These are phyloP conservation scores for Climacium dendroides DNA, from an alignment of 225 moss, liverwort and hornwort genomes.

Conservation along the genomic window DNA sequence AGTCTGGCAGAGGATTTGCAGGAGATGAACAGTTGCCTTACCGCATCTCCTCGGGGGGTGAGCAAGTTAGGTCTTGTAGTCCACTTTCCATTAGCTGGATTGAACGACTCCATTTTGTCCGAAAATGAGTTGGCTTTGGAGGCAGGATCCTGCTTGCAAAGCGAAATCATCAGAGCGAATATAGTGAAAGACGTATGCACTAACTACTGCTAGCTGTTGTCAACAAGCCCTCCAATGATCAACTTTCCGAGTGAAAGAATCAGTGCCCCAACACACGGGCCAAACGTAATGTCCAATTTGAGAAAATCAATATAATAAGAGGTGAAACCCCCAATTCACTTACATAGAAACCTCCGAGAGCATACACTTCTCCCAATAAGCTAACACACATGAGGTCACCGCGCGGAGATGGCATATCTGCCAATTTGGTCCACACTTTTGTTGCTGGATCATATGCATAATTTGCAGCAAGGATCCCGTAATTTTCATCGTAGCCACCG, in stretches of 20 bases:
- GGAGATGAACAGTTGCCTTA: neutral
- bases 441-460: constrained; percentile 47
- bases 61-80: constrained; percentile 55
- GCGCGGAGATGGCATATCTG: constrained; percentile 61
- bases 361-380: constrained; percentile 61
- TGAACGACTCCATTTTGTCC: constrained; percentile 57
- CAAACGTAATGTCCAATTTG: neutral
- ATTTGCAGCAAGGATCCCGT: constrained; percentile 9
- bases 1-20: neutral
- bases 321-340: neutral
- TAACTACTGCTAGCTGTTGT: neutral
- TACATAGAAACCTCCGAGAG: constrained; percentile 65
- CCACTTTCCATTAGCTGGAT: constrained; percentile 56
- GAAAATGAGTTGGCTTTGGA: constrained; percentile 39
- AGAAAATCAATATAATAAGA: neutral
- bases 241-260: neutral
- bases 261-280: neutral
- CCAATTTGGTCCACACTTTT: constrained; percentile 33
- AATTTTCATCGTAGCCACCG: constrained; percentile 55
- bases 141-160: constrained; percentile 13
- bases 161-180: neutral
- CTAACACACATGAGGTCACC: constrained; percentile 77
- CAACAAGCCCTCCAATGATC: neutral
- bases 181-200: neutral
- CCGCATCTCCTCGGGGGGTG: constrained; percentile 90